Evolutionary conservation across 495 filamentous ascomycete species (phyloP), one percentile per base, ranked within the genome.

Genomic region (Penicillium canariense): DNA sequence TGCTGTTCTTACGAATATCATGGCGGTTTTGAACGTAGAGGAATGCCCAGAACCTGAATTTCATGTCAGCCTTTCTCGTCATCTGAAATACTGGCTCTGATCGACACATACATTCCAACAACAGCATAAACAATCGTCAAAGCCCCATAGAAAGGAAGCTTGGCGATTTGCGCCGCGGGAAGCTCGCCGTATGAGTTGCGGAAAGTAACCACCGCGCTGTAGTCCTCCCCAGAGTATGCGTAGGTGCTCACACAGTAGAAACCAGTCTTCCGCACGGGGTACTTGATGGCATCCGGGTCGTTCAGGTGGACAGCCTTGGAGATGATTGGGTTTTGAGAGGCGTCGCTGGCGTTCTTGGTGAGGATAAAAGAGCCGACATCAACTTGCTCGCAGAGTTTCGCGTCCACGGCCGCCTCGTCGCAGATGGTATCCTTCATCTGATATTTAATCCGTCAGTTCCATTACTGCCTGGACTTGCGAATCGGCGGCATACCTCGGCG

Each of bases 131-230:
- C 84, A 55, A 99, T 95, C 2, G 95, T 93, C 56, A 97, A 78
- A 32, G 87, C 93, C 39, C 93, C 94, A 61, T 99, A 99, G 71
- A 99, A 99, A 1, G 95, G 93, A 48, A 99, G 82, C 70, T 97
- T 97, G 12, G 94, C 87, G 63, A 99, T 97, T 69, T 97, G 91
- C 9, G 90, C 87, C 20, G 88, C 94, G 1, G 94, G 91, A 45
- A 99, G 86, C 77, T 97, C 93, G 65, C 94, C 94, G 63, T 91
- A 99, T 11, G 94, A 88, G 72, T 97, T 97, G 52, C 90, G 83
- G 69, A 97, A 97, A 66, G 91, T 91, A 43, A 96, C 85, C 18
- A 91, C 82, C 3, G 86, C 94, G 50, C 78, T 83, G 67, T 91
- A 99, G 42, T 85, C 70, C 22, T 72, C 61, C 8, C 76, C 71